Conservation (phyloP, 2,329 filamentous ascomycete genomes). For the Diaporthe vaccinii region DNA sequence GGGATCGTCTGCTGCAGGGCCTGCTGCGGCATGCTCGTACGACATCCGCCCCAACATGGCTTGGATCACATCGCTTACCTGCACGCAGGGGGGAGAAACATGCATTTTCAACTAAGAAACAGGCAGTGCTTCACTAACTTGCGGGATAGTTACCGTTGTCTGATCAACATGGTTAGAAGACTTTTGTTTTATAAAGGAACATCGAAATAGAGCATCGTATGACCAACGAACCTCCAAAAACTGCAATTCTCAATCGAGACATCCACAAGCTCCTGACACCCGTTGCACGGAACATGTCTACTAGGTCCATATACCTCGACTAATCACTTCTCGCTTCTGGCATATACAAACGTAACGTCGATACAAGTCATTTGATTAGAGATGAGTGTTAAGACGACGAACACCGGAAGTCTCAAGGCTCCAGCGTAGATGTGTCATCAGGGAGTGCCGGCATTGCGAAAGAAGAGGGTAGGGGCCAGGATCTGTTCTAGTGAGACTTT, state of each 20-base stretch:
- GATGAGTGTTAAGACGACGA: not conserved
- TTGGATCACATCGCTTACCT: not conserved
- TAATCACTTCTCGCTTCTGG: too few relatives aligned
- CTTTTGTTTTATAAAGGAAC: not conserved
- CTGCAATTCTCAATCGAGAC: not conserved
- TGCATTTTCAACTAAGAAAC: not conserved
- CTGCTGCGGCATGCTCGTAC: not conserved
- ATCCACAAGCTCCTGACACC: not conserved
- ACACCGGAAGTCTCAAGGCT: not conserved
- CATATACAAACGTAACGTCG: too few relatives aligned
- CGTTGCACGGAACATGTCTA: too few relatives aligned
- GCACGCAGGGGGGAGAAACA: not conserved
- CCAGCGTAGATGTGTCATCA: not conserved
- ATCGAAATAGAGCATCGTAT: not conserved
- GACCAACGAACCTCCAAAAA: not conserved
- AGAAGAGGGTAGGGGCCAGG: slow-evolving; percentile 1
- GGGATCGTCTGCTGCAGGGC: not conserved
- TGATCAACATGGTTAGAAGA: not conserved
- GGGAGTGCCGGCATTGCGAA: not conserved
- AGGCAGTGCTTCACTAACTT: not conserved
- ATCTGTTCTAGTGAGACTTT: not conserved
- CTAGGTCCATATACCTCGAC: too few relatives aligned
- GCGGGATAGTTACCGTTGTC: not conserved
- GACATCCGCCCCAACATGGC: not conserved
- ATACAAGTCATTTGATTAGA: not conserved